Evolutionary conservation across 306 rosid genomes (phyloP), one percentile per base, ranked within the genome.

Genomic region (Dryas drummondii): DNA sequence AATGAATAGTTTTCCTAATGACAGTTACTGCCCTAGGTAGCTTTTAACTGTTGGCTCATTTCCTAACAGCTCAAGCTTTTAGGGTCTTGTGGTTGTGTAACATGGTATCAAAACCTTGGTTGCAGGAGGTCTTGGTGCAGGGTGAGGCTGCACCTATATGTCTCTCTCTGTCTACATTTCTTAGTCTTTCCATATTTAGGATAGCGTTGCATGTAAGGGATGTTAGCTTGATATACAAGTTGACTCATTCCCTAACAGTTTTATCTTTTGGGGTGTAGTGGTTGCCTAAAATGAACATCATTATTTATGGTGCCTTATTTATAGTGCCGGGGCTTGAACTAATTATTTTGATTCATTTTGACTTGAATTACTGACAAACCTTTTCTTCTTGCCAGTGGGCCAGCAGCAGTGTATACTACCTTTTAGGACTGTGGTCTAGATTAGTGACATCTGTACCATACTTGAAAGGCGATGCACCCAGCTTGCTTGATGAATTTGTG

Each of bases 401-500:
- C 77, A 92, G 99, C 91, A 94, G 92, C 85, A 94, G 99, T 65
- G 96, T 94, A 50, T 94, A 94, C 91, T 94, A 94, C 82, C 96
- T 94, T 40, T 83, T 94, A 82, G 99, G 99, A 56, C 82, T 94
- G 37, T 94, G 99, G 99, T 94, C 99, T 76, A 90, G 99, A 87
- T 90, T 94, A 87, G 99, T 94, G 79, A 75, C 97, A 60, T 94
- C 99, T 84, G 97, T 94, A 78, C 99, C 99, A 71, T 94, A 94
- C 87, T 86, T 94, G 91, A 94, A 94, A 78, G 99, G 97, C 49
- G 99, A 94, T 47, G 96, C 99, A 47, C 99, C 97, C 73, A 92
- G 99, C 91, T 90, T 92, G 78, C 90, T 94, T 76, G 99, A 89
- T 81, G 99, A 94, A 73, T 92, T 92, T 90, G 99, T 94, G 80